These are phyloP conservation scores for Syncephalastrum contaminatum DNA, from an alignment of 371 early-diverging fungal species.

Conservation along the genomic window DNA sequence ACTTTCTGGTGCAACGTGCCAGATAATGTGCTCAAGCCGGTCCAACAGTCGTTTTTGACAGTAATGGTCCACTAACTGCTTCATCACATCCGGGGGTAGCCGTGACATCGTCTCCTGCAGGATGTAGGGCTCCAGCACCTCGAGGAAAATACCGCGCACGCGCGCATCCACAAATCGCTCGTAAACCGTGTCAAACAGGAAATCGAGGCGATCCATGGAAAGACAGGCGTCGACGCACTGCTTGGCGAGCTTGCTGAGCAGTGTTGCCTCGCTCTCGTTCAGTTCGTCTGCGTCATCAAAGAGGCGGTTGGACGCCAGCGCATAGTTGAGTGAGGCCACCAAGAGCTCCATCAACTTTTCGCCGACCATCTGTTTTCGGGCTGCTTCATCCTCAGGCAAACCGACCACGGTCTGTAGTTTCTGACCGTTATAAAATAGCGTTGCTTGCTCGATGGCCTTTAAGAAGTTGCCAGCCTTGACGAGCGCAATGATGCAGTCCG, in stretches of 20 bases:
- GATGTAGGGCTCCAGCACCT: slow-evolving; percentile 66
- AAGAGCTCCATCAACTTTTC: slow-evolving; percentile 70
- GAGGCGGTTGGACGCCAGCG: slow-evolving; percentile 55
- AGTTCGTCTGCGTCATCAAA: slow-evolving; percentile 41
- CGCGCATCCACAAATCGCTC: slow-evolving; percentile 67
- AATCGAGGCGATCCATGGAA: slow-evolving; percentile 62
- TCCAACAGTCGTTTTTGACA: slow-evolving; percentile 52
- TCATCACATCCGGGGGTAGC: slow-evolving; percentile 69
- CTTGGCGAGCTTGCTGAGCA: slow-evolving; percentile 57
- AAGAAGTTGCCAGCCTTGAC: slow-evolving; percentile 72
- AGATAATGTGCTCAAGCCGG: slow-evolving; percentile 71
- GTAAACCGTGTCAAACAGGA: slow-evolving; percentile 74
- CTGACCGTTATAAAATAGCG: slow-evolving; percentile 65
- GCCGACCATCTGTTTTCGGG: slow-evolving; percentile 59
- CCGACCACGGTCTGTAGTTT: slow-evolving; percentile 66
- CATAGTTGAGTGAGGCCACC: slow-evolving; percentile 64
- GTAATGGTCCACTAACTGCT: slow-evolving; percentile 68
- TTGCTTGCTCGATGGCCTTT: slow-evolving; percentile 68
- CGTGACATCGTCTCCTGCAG: slow-evolving; percentile 56
- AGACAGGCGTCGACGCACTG: slow-evolving; percentile 70
- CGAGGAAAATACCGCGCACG: slow-evolving; percentile 61
- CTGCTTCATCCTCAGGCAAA: slow-evolving; percentile 63
- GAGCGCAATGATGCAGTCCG: slow-evolving; percentile 70
- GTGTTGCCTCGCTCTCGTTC: slow-evolving; percentile 41
- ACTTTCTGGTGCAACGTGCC: slow-evolving; percentile 71